Evolutionary conservation across 106 monocot species (phyloP), one percentile per base, ranked within the genome.

Genomic region (Allium cepa): DNA sequence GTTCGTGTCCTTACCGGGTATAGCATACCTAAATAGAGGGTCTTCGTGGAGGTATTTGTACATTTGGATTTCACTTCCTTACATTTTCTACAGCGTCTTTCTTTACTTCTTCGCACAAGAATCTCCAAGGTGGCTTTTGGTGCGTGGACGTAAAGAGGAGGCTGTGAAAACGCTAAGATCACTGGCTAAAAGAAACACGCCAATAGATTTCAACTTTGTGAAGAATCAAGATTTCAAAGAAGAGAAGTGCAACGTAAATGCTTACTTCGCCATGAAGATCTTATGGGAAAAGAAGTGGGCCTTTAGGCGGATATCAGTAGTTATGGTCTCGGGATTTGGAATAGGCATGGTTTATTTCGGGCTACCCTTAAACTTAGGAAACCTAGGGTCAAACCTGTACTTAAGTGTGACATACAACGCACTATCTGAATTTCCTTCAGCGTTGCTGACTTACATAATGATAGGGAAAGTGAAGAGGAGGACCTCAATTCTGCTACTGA

Each of bases 101-200:
- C 47, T 80, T 28, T 64, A 49, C 26, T 66, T 66, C 18, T 17
- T 71, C 15, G 49, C 67, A 11, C 8, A 0, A 17, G 80, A 80
- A 51, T 80, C 80, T 11, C 80, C 80, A 4, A 47, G 75, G 17
- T 80, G 80, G 80, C 70, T 80, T 14, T 10, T 70, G 8, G 64
- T 77, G 9, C 71, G 46, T 8, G 77, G 64, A 6, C 52, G 65
- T 0, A 57, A 8, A 7, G 45, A 16, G 28, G 64, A 66, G 9
- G 71, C 71, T 50, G 9, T 59, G 59, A 22, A 59, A 3, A 17
- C 49, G 9, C 49, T 75, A 4, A 67, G 49, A 49, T 22, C 27
- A 49, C 17, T 75, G 10, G 28, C 57, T 1, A 13, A 10, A 10
- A 52, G 26, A 7, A 17, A 22, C 16, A 27, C 8, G 15, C 1